Base-by-base conservation (phyloP, 495 filamentous ascomycete genomes). In the Halenospora varia region DNA sequence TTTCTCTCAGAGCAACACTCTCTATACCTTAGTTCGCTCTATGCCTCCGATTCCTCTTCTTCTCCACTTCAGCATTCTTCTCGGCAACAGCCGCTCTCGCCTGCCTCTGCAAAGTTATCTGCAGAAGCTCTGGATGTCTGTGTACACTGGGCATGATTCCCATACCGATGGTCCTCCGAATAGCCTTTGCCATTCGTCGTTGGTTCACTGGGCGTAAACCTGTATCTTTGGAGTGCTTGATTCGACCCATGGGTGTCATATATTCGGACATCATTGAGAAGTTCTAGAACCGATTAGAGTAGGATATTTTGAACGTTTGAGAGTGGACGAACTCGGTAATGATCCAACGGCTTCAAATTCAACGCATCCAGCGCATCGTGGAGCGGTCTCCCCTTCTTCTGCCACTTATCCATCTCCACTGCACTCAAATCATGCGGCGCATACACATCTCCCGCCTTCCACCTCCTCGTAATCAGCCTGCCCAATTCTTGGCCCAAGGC, bases 81-180 rank as follows among this genome's bases (percentile, higher is more conserved):
- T 13, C 29, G 13, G 29, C 13, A 35, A 35, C 13, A 35, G 29
- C 6, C 13, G 29, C 29, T 35, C 13, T 4, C 4, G 13, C 6
- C 13, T 35, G 6, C 29, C 29, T 13, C 13, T 35, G 29, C 19
- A 24, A 25, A 6, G 6, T 3, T 50, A 71, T 66, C 45, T 72
- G 62, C 66, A 98, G 68, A 24, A 97, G 76, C 71, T 97, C 90
- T n/a, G 94, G 94, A 73, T 98, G 95, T 59, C 77, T 72, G 77
- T 98, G 91, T 53, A 95, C 88, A 71, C 87, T 91, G 10, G 94
- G 95, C 84, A 97, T 88, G 42, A 98, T 75, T 2, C 94, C 94
- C 57, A 96, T 75, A 3, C 91, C 94, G 64, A 97, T 85, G 35
- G 89, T 85, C 62, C 94, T 79, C 62, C 95, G 77, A 51, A 98